These are phyloP conservation scores for Scutellaria baicalensis DNA, from an alignment of 257 asterid genomes.

Conservation along the genomic window DNA sequence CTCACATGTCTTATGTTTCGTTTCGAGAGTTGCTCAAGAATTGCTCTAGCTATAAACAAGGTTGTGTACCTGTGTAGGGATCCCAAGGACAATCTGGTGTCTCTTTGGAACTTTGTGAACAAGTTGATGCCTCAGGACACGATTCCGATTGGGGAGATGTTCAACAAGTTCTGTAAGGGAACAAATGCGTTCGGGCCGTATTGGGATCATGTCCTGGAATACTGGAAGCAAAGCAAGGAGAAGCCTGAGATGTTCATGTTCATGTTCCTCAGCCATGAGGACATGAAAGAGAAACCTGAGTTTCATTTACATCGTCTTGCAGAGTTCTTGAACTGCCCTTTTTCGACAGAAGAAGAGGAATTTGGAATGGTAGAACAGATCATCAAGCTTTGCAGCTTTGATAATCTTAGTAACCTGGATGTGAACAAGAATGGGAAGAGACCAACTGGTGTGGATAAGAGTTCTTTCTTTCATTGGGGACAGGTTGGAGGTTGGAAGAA, in stretches of 20 bases:
- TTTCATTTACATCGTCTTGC: constrained; percentile 17
- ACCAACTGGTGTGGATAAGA: constrained; percentile 6
- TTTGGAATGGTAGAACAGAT: constrained; percentile 9
- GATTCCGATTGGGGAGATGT: background rate
- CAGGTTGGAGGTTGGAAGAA: constrained; percentile 34
- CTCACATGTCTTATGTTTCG: constrained; percentile 18
- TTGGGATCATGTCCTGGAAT: constrained; percentile 30
- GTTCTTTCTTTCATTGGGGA: constrained; percentile 17
- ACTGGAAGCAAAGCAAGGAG: constrained; percentile 23
- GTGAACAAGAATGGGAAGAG: constrained; percentile 23
- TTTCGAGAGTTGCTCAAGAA: constrained; percentile 12
- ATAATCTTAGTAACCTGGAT: constrained; percentile 21
- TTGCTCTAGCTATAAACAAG: constrained; percentile 6
- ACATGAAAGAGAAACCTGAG: constrained; percentile 24
- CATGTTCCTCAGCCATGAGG: constrained; percentile 25
- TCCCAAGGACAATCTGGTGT: constrained; percentile 31
- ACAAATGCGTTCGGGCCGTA: constrained; percentile 23
- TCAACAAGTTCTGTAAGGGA: constrained; percentile 24
- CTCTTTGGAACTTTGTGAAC: constrained; percentile 32
- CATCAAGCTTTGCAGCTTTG: constrained; percentile 22
- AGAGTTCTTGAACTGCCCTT: constrained; percentile 19
- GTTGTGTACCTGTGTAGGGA: constrained; percentile 31
- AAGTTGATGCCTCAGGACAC: constrained; percentile 4
- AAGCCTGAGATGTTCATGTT: background rate
- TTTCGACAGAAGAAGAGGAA: constrained; percentile 19